Evolutionary conservation across 2,329 filamentous ascomycete genomes (phyloP), one percentile per base, ranked within the genome.

Genomic region (Passalora sequoiae): DNA sequence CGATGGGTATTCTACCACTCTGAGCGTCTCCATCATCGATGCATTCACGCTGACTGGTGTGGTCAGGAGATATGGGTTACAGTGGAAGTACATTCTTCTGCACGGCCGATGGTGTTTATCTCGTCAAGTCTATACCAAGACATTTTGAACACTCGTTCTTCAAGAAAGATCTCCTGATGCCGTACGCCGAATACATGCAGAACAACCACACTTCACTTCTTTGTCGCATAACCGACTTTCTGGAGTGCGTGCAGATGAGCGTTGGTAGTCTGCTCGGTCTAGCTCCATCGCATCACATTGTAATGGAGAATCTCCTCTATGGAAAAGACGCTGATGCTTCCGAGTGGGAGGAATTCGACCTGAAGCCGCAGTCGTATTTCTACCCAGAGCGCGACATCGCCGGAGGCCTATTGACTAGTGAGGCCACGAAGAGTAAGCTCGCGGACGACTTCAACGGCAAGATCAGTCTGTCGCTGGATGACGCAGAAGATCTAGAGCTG

Each of bases 61-160:
- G 13, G n/a, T 19, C 19, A 55, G 46, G 51, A 1, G 81, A 86
- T 57, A 71, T 88, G 64, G 84, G 84, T 2, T 86, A 84, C 59
- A 85, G 81, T 20, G 84, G 84, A 37, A 86, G 83, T 66, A 85
- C 83, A 0, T 88, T 88, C 65, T 86, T 85, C 64, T 75, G 73
- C 4, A 87, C 84, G 0, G 64, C 69, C 3, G 77, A 88, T 54
- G 71, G 70, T n/a, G 77, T 76, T 51, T 87, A 78, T 57, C 73
- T 88, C 6, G 71, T 88, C 58, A 89, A 88, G 58, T 84, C 80
- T 1, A 67, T 89, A 1, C 83, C 84, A 0, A 74, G 83, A 1
- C 70, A 73, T 22, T 86, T 84, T 50, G 84, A 88, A 57, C 75
- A 86, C 58, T 71, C 74, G 1, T 87, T 86, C 66, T 86, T 87